Conservation (phyloP, 768 basidiomycete genomes). For the Dendrothele bispora region DNA sequence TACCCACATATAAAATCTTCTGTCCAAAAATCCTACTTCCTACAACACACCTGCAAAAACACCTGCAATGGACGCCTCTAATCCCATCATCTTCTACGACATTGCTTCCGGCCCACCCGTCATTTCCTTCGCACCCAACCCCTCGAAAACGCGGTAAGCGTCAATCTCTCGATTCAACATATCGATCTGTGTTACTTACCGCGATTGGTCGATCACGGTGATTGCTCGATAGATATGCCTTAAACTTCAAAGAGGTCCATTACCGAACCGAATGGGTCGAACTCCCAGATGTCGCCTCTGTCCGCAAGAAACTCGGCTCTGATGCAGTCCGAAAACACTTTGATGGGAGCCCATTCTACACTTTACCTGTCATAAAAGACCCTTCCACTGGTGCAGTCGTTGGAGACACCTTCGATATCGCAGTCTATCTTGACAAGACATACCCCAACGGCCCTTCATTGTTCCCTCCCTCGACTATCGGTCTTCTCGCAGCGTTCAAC, state of each 20-base stretch:
- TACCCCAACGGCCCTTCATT: too few species aligned
- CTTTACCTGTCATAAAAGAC: conserved; percentile 42
- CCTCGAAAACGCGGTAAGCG: too few species aligned
- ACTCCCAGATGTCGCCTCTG: conserved; percentile 37
- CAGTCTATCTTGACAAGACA: conserved; percentile 43
- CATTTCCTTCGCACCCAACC: too few species aligned
- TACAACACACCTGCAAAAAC: too few species aligned
- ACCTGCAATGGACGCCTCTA: too few species aligned
- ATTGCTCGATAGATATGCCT: conserved; percentile 25
- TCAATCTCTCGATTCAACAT: too few species aligned
- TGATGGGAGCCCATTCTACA: conserved; percentile 35
- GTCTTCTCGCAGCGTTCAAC: neutral
- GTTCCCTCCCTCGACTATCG: neutral
- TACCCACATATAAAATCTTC: too few species aligned
- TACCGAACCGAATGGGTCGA: conserved; percentile 45
- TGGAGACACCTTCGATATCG: conserved; percentile 42
- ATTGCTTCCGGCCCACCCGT: too few species aligned
- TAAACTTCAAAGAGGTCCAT: conserved; percentile 33
- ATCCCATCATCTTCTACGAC: too few species aligned
- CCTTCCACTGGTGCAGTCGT: conserved; percentile 31
- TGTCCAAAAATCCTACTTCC: too few species aligned
- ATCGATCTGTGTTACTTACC: too few species aligned
- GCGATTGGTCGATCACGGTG: too few species aligned
- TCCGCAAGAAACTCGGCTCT: conserved; percentile 31
- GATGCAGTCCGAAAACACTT: conserved; percentile 24